Conservation (phyloP, 306 rosid genomes). For the Datisca glomerata region DNA sequence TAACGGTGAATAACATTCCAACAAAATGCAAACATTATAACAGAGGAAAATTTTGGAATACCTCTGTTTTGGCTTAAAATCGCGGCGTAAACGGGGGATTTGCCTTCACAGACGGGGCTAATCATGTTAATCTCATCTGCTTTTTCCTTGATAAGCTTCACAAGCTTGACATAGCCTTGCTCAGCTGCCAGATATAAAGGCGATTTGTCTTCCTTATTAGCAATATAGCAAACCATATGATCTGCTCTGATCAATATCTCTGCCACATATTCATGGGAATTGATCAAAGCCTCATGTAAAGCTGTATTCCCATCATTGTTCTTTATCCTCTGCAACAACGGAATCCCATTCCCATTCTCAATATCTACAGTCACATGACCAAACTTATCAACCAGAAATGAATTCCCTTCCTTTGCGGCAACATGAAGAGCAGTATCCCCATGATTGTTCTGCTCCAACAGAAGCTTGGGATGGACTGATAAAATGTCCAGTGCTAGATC, state of each 20-base stretch:
- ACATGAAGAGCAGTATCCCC: constrained; percentile 20
- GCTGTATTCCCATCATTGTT: constrained; percentile 14
- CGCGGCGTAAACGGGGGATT: constrained; percentile 18
- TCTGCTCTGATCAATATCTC: constrained; percentile 3
- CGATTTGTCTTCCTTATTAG: not conserved
- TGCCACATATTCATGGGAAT: not conserved
- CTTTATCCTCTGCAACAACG: not conserved
- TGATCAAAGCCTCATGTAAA: constrained; percentile 16
- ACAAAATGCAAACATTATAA: too few relatives aligned
- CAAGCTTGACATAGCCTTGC: not conserved
- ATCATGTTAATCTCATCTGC: not conserved
- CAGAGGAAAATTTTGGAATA: not conserved
- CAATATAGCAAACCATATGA: not conserved
- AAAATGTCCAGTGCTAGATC: not conserved
- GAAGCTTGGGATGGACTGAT: not conserved
- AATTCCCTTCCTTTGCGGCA: not conserved
- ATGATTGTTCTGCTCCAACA: not conserved
- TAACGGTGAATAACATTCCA: too few relatives aligned
- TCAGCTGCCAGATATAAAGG: constrained; percentile 19
- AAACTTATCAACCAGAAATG: not conserved
- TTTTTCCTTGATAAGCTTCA: not conserved
- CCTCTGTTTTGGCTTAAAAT: constrained; percentile 4
- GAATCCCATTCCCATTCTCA: not conserved
- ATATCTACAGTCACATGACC: not conserved
- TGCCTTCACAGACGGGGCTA: not conserved